phyloP scores from a whole-genome alignment of 441 rosid genomes.

The Breynia disticha region DNA sequence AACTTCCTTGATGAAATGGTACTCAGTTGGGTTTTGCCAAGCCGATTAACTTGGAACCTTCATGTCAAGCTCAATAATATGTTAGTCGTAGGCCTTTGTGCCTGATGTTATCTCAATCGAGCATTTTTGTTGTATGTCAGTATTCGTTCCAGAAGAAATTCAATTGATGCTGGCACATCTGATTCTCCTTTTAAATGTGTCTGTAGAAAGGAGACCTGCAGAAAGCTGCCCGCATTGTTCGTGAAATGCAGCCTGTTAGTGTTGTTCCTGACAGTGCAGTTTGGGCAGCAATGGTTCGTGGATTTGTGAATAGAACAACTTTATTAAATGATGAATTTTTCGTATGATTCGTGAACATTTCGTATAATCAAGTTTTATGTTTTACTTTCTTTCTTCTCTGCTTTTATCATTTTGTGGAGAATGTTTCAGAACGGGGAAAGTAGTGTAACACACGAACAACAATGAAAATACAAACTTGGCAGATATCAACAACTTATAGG shows the following conservation, averaged over 20 bases:
- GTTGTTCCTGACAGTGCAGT: constrained; percentile 41
- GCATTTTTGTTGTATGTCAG: constrained; percentile 56
- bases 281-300: too few relatives aligned
- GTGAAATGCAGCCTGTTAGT: constrained; percentile 65
- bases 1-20: constrained; percentile 88
- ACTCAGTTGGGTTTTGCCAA: constrained; percentile 49
- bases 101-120: constrained; percentile 28
- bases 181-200: constrained; percentile 39
- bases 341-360: too few relatives aligned
- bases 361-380: too few relatives aligned
- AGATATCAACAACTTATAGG: too few relatives aligned
- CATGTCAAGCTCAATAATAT: constrained; percentile 59
- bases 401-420: too few relatives aligned
- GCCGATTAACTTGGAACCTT: constrained; percentile 63
- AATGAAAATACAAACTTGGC: too few relatives aligned
- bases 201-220: constrained; percentile 45
- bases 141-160: constrained; percentile 60
- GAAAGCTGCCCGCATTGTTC: constrained; percentile 44
- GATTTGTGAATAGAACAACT: too few relatives aligned
- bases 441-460: too few relatives aligned
- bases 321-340: too few relatives aligned
- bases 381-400: too few relatives aligned
- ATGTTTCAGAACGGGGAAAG: too few relatives aligned
- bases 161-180: constrained; percentile 39
- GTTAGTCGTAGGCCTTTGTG: constrained; percentile 55